phyloP scores from a whole-genome alignment of 345 rosid species.

The Eucalyptus curtisii region DNA sequence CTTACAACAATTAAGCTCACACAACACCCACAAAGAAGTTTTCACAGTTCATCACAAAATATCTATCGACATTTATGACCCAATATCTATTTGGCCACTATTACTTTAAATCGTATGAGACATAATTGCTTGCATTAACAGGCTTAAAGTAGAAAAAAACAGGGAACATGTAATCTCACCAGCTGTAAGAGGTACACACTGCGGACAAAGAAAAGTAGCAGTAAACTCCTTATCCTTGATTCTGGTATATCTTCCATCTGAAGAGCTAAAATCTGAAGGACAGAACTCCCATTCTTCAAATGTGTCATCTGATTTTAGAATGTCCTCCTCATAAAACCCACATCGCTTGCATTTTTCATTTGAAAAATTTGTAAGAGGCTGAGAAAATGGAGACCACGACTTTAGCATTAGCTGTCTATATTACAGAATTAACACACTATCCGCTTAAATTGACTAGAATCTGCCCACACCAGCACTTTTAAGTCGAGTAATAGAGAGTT shows the following conservation, averaged over 20 bases:
- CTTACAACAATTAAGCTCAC: neutral
- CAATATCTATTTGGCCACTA: neutral
- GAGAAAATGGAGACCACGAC: constrained; percentile 3
- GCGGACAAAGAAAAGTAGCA: constrained; percentile 56
- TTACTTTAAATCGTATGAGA: neutral
- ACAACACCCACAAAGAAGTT: neutral
- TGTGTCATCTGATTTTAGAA: constrained; percentile 37
- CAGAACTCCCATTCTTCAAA: constrained; percentile 93
- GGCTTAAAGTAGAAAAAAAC: neutral
- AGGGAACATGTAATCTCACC: constrained; percentile 16
- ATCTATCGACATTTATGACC: neutral
- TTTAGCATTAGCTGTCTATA: neutral
- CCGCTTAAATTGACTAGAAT: neutral
- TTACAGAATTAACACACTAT: neutral
- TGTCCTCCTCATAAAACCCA: constrained; percentile 75
- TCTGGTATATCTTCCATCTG: constrained; percentile 41
- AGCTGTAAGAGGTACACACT: constrained; percentile 25
- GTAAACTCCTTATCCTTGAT: constrained; percentile 38
- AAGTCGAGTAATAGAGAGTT: neutral
- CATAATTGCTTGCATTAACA: neutral
- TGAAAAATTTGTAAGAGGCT: constrained; percentile 59
- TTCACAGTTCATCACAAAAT: neutral
- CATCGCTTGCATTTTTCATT: constrained; percentile 87
- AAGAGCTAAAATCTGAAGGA: constrained; percentile 51
- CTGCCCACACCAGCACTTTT: neutral